Conservation (phyloP, 2,329 filamentous ascomycete genomes). For the Nemania diffusa region DNA sequence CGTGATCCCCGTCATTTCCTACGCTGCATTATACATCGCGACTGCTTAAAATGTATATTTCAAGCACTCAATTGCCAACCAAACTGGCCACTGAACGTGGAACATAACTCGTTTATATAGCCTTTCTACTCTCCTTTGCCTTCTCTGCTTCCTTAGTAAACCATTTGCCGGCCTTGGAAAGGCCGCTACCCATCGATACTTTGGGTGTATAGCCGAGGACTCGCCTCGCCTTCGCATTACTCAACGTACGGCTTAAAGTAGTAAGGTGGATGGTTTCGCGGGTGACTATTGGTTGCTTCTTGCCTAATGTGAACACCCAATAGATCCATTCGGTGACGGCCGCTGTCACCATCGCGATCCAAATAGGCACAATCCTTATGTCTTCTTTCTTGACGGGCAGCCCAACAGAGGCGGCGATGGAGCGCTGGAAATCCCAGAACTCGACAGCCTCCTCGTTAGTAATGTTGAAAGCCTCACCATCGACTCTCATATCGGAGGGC, state of each 20-base stretch:
- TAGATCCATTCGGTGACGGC: conserved; percentile 43
- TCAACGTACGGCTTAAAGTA: conserved; percentile 37
- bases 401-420: conserved; percentile 43
- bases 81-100: too few species aligned
- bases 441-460: conserved; percentile 48
- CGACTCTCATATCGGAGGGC: conserved; percentile 40
- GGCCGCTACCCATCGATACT: conserved; percentile 32
- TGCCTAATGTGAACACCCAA: conserved; percentile 35
- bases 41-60: too few species aligned
- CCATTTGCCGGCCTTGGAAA: conserved; percentile 38
- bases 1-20: too few species aligned
- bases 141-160: conserved; percentile 33
- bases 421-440: conserved; percentile 51
- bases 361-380: conserved; percentile 39
- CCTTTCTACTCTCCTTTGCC: conserved; percentile 13
- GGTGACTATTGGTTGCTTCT: conserved; percentile 31
- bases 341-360: conserved; percentile 43
- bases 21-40: too few species aligned
- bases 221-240: conserved; percentile 36
- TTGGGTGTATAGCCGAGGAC: conserved; percentile 38
- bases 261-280: conserved; percentile 35
- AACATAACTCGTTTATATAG: not conserved
- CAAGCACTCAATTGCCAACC: too few species aligned
- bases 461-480: conserved; percentile 50
- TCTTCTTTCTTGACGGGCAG: conserved; percentile 38